phyloP scores from a whole-genome alignment of 345 rosid genomes.

The Arabis hirsuta region DNA sequence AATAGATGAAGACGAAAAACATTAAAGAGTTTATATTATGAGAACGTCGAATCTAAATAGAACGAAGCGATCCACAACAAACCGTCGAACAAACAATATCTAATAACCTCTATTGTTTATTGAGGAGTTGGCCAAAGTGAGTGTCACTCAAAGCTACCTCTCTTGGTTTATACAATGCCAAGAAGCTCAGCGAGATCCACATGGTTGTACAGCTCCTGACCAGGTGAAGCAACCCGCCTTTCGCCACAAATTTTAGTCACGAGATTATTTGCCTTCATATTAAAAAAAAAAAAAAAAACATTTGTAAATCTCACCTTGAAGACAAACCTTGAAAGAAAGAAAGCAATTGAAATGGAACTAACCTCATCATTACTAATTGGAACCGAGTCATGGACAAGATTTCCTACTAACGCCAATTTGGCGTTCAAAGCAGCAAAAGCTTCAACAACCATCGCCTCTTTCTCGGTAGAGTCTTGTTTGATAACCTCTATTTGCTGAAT shows the following conservation, averaged over 20 bases:
- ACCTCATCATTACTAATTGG: slow-evolving; percentile 82
- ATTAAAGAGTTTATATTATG: no score
- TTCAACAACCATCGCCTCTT: slow-evolving; percentile 68
- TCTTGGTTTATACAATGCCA: slow-evolving; percentile 44
- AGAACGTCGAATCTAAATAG: no score
- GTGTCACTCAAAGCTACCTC: slow-evolving; percentile 16
- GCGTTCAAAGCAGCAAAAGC: slow-evolving; percentile 58
- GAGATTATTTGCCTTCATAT: slow-evolving; percentile 69
- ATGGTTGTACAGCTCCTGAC: slow-evolving; percentile 67
- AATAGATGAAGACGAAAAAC: no score
- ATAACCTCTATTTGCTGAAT: slow-evolving; percentile 59
- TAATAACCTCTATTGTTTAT: no score
- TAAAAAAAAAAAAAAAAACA: slow-evolving; percentile 3
- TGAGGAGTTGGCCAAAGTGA: no score
- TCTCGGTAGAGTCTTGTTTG: slow-evolving; percentile 56
- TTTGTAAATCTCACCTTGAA: background rate
- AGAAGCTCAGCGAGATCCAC: slow-evolving; percentile 93
- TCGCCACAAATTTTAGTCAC: slow-evolving; percentile 67
- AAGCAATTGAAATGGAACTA: background rate
- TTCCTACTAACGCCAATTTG: slow-evolving; percentile 69
- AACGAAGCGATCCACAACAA: no score
- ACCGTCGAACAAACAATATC: no score
- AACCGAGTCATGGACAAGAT: slow-evolving; percentile 89
- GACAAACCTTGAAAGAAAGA: background rate
- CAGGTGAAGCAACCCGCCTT: slow-evolving; percentile 51